Conservation (phyloP, 495 filamentous ascomycete species). For the Beverwykella pulmonaria region DNA sequence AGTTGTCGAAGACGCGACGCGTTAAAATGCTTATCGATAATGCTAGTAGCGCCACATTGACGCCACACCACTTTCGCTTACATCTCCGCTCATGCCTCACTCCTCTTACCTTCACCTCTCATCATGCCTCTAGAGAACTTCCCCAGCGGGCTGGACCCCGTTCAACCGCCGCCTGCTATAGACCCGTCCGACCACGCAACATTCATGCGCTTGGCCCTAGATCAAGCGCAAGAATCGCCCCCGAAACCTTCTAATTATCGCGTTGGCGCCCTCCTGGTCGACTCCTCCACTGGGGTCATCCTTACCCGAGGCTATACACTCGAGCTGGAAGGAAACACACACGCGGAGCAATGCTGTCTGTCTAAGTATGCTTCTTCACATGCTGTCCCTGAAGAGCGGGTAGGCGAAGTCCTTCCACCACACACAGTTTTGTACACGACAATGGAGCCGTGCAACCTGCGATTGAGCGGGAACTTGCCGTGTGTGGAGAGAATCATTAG, state of each 20-base stretch:
- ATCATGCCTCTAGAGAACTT: conserved; percentile 6
- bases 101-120: not conserved
- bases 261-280: conserved; percentile 81
- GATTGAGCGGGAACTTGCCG: conserved; percentile 77
- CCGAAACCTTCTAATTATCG: conserved; percentile 89
- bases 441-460: conserved; percentile 85
- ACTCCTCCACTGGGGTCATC: conserved; percentile 57
- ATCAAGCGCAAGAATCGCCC: conserved; percentile 73
- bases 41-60: conserved; percentile 11
- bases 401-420: conserved; percentile 59
- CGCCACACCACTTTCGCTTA: conserved; percentile 5
- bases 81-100: not conserved
- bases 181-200: conserved; percentile 54
- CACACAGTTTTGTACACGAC: conserved; percentile 80
- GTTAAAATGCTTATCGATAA: not conserved
- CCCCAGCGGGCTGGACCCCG: not conserved
- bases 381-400: conserved; percentile 56
- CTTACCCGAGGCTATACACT: conserved; percentile 88
- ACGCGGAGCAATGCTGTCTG: conserved; percentile 92
- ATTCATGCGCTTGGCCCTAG: conserved; percentile 74
- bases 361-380: conserved; percentile 66
- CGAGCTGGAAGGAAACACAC: conserved; percentile 89
- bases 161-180: not conserved
- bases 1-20: conserved; percentile 25
- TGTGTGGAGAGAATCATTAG: conserved; percentile 80